Evolutionary conservation across 192 early-diverging fungal genomes (phyloP), one percentile per base, ranked within the genome.

Genomic region (Phycomyces blakesleeanus): DNA sequence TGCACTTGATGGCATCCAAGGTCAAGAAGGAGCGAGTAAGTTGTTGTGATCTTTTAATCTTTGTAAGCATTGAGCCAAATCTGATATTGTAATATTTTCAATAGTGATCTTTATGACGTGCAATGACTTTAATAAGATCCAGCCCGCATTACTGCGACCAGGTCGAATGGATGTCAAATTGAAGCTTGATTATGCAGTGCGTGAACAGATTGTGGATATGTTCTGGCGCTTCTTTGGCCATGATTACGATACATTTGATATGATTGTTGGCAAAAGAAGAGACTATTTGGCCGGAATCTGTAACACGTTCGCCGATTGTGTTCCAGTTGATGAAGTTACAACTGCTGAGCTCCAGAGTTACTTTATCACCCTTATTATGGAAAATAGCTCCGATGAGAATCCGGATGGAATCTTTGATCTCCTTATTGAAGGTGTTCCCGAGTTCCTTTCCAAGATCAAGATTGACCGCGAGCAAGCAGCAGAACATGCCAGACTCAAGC

Each of bases 101-200:
- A 18, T 42, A 67, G 69, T 83, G 18, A 71, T 83, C 2, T 78
- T 79, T 51, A 77, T 80, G 73, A 83, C 81, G 8, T 76, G 74
- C 34, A 83, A 80, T 64, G 67, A 78, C 7, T 76, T 78, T 41
- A 72, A 75, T 20, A 75, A 74, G 42, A 56, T 81, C 18, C 66
- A 67, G 24, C 78, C 81, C 10, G 78, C 81, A 24, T 55, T 83
- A 55, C 64, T 78, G 34, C 76, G 81, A 14, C 81, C 81, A 60
- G 81, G 81, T 26, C 70, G 78, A 37, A 68, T 80, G 21, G 78
- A 83, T 37, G 53, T 69, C 37, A 77, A 76, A 58, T 55, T 80
- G 40, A 67, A 74, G 34, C 61, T 83, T 63, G 76, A 70, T n/a
- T 73, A 78, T 66, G 81, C 81, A 7, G 77, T 69, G 16, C 59